These are phyloP conservation scores for Kluyveromyces aestuarii DNA, from an alignment of 805 yeast species.

Conservation along the genomic window DNA sequence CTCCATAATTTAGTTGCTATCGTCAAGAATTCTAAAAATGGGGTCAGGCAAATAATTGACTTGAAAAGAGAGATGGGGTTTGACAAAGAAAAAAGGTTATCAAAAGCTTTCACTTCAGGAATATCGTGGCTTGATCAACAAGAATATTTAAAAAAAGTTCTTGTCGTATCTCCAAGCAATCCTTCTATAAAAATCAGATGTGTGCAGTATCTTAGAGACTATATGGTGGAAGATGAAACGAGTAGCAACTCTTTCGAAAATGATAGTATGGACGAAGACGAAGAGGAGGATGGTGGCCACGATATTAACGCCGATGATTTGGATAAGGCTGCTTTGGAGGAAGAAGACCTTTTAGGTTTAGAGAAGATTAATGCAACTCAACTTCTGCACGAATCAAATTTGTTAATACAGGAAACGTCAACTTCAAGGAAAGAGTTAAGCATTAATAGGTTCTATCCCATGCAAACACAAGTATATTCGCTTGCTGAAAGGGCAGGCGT, in stretches of 20 bases:
- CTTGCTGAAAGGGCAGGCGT: conserved; percentile 32
- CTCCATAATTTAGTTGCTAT: conserved; percentile 36
- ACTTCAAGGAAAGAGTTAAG: conserved; percentile 9
- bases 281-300: conserved; percentile 17
- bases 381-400: conserved; percentile 19
- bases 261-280: conserved; percentile 18
- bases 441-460: conserved; percentile 50
- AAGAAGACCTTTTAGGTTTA: conserved; percentile 24
- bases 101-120: conserved; percentile 41
- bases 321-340: conserved; percentile 18
- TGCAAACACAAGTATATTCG: conserved; percentile 54
- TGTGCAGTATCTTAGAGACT: conserved; percentile 35
- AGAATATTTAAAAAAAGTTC: conserved; percentile 41
- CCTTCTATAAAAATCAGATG: conserved; percentile 41
- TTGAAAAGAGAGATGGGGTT: conserved; percentile 50
- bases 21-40: conserved; percentile 49
- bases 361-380: conserved; percentile 21
- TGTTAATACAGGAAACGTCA: conserved; percentile 16
- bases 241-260: conserved; percentile 20
- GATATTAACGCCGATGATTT: conserved; percentile 26
- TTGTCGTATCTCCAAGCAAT: conserved; percentile 40
- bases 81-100: conserved; percentile 32
- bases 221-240: conserved; percentile 22
- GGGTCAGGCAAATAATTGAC: conserved; percentile 52
- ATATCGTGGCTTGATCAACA: conserved; percentile 36